These are phyloP conservation scores for Penicillium polonicum DNA, from an alignment of 2,329 filamentous ascomycete species.

Conservation along the genomic window DNA sequence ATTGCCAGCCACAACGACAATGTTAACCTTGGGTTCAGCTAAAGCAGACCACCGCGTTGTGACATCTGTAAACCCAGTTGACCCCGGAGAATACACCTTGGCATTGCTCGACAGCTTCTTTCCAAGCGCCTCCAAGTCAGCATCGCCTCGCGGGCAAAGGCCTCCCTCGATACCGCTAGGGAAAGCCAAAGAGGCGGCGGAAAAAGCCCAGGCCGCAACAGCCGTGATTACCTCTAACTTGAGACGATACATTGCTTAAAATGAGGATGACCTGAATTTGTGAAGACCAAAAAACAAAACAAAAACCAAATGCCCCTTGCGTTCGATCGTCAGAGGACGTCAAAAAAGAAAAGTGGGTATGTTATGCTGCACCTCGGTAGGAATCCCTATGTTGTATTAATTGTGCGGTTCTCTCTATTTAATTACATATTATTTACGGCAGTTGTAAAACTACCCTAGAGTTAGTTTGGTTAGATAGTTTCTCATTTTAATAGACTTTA, in stretches of 20 bases:
- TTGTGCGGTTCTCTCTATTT: background rate
- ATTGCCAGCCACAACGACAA: constrained; percentile 50
- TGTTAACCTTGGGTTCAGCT: constrained; percentile 44
- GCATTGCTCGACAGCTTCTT: constrained; percentile 39
- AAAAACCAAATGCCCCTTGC: background rate
- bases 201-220: constrained; percentile 27
- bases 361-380: background rate
- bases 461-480: background rate
- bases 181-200: constrained; percentile 11
- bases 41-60: constrained; percentile 50
- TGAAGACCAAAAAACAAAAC: background rate
- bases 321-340: background rate
- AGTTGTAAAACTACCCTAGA: background rate
- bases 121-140: constrained; percentile 19
- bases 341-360: background rate
- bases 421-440: background rate
- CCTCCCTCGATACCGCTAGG: constrained; percentile 4
- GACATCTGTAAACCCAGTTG: constrained; percentile 40
- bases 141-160: constrained; percentile 13
- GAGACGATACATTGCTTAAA: background rate
- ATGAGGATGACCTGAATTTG: background rate
- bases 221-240: constrained; percentile 16
- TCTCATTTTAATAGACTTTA: background rate
- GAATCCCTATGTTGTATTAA: background rate
- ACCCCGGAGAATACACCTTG: constrained; percentile 46